Base-by-base conservation (phyloP, 2,329 filamentous ascomycete species). In the Alternaria tenuissima region DNA sequence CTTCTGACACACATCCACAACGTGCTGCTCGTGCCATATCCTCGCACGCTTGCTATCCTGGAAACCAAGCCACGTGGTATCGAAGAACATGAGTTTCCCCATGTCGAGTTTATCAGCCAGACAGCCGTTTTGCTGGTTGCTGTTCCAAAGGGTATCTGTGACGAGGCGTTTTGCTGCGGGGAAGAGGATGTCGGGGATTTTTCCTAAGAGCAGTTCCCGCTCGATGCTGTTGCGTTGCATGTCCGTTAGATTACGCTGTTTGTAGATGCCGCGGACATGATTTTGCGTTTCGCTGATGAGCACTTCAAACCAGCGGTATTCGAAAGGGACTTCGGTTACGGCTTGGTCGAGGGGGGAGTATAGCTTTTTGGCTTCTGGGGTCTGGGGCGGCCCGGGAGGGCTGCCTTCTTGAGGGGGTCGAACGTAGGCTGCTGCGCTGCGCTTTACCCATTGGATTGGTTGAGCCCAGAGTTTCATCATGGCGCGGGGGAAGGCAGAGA, bases 61-160 rank as follows among this genome's bases (percentile, higher is more conserved):
- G 14, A 92, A 81, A 5, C 90, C 90, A 11, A 95, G 82, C 74
- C 91, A 86, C 49, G 83, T 83, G 56, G 89, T 92, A 73, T 95
- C 87, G 49, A 87, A 86, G 77, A 93, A 91, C 79, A 91, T 91
- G 49, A 96, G 82, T 61, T 85, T 85, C 9, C 89, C 86, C 28
- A 87, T 84, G 65, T 95, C 88, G 11, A 89, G 84, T 55, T 85
- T 82, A 5, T 81, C 81, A 41, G 86, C 83, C 55, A 94, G 84
- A 20, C 83, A 81, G 0, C 64, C 66, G 20, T 65, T 60, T 18
- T 53, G 58, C 39, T 52, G 78, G 0, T 79, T 81, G 20, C 80
- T 80, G 7, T 72, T 68, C 59, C 70, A 76, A 1, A 79, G 61
- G 4, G 62, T 52, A 11, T 74, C 81, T 1, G 78, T 81, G 0